Base-by-base conservation (phyloP, 495 filamentous ascomycete species). In the Copromyces sp. region DNA sequence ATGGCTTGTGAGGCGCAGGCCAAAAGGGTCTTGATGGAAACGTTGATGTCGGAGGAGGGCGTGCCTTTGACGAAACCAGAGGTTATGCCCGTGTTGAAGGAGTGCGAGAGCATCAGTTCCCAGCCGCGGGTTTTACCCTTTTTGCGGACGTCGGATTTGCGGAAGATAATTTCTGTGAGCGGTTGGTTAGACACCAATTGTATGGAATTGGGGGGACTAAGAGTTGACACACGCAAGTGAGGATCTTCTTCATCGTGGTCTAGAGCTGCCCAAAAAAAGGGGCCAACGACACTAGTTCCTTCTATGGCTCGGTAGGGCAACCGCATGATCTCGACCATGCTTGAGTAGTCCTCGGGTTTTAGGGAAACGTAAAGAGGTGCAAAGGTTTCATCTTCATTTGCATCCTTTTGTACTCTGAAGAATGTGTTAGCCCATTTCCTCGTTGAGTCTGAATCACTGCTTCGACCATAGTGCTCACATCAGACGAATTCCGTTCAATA, bases 41-140 rank as follows among this genome's bases (percentile, higher is more conserved):
- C 74, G 2, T 78, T 73, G 35, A 88, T 83, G 75, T 88, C 86
- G 16, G 85, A 85, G 20, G 82, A 84, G 9, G 78, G 71, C 3
- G 87, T 88, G 7, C 87, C 87, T 79, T 88, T 88, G 53, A 82
- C 82, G 74, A 82, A 88, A 5, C 86, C 87, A 1, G 83, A 84
- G 2, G 87, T 88, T 73, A 87, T 82, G 41, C 80, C 80, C 1
- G 81, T 83, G 9, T 78, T 81, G 73, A 87, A 84, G 24, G 84
- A 84, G 72, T 88, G 85, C 6, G 85, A 87, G n/a, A 88, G 81
- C 82, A 85, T 87, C 12, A 88, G 77, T 75, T 88, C 87, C 86
- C 86, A 88, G 20, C 87, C 86, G 32, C 87, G 82, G 24, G 86
- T 88, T 47, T 78, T 78, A n/a, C 86, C 86, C 76, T 86, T 88